Evolutionary conservation across 2,329 filamentous ascomycete genomes (phyloP).

Genomic region (Alternaria rosae): DNA sequence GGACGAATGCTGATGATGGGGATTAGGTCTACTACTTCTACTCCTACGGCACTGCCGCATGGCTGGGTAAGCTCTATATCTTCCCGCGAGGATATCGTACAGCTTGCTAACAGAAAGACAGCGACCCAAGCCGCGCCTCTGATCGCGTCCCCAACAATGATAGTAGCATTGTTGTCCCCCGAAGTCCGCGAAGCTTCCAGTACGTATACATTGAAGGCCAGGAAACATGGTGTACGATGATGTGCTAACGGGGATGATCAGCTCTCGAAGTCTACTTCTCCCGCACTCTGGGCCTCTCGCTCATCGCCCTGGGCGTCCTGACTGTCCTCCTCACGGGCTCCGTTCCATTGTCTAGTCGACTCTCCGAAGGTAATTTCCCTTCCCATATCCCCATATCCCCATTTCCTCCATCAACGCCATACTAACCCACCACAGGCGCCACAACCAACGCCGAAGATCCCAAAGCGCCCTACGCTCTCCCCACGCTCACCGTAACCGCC

Average conservation of each 20-base stretch:
- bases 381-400: neutral
- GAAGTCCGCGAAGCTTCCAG: constrained; percentile 64
- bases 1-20: constrained; percentile 21
- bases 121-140: constrained; percentile 60
- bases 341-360: constrained; percentile 68
- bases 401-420: neutral
- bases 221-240: neutral
- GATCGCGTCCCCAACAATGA: constrained; percentile 66
- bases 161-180: constrained; percentile 65
- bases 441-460: constrained; percentile 47
- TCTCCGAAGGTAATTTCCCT: constrained; percentile 40
- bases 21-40: constrained; percentile 54
- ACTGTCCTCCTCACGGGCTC: constrained; percentile 74
- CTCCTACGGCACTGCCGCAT: constrained; percentile 54
- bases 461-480: constrained; percentile 62
- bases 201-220: constrained; percentile 43
- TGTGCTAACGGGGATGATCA: constrained; percentile 32
- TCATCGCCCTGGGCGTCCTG: constrained; percentile 69
- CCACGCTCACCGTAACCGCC: constrained; percentile 70
- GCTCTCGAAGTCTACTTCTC: constrained; percentile 77
- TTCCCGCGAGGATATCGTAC: too few species aligned
- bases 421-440: constrained; percentile 31
- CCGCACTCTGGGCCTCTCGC: constrained; percentile 71
- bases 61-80: constrained; percentile 41
- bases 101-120: constrained; percentile 21